Evolutionary conservation across 352 stramenopile species (phyloP).

Genomic region (Phytophthora crassamura): DNA sequence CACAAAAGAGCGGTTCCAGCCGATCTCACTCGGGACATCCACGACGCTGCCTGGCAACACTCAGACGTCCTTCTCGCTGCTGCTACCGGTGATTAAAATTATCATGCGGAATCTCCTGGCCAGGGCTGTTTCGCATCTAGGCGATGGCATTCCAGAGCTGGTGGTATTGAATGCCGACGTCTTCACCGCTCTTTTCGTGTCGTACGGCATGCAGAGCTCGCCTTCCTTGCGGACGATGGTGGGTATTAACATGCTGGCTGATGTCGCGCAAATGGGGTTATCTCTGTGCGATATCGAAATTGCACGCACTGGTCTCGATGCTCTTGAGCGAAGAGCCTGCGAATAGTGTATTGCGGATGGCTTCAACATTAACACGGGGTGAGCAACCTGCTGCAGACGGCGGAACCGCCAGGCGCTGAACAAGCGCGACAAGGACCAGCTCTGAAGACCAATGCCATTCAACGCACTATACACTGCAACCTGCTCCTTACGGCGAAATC

Average conservation of each 20-base stretch:
- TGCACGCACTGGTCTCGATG: too few relatives aligned
- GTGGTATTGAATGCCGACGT: conserved; percentile 28
- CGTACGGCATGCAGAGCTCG: conserved; percentile 21
- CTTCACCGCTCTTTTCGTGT: conserved; percentile 26
- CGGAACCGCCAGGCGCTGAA: too few relatives aligned
- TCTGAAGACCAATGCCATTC: too few relatives aligned
- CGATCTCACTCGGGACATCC: too few relatives aligned
- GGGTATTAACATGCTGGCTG: conserved; percentile 16
- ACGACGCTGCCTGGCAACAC: background rate
- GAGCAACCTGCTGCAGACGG: too few relatives aligned
- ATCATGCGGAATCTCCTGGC: conserved; percentile 13
- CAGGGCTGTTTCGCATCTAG: background rate
- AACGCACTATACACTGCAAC: too few relatives aligned
- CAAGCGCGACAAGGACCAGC: too few relatives aligned
- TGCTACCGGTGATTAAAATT: conserved; percentile 16
- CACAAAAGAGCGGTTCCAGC: too few relatives aligned
- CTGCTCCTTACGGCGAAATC: too few relatives aligned
- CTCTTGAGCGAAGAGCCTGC: too few relatives aligned
- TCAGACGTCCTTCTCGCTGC: conserved; percentile 10
- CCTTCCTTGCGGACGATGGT: conserved; percentile 4
- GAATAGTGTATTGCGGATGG: too few relatives aligned
- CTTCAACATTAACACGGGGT: too few relatives aligned
- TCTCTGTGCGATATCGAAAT: conserved; percentile 3
- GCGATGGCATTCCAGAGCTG: conserved; percentile 13
- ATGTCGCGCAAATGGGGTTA: background rate